phyloP scores from a whole-genome alignment of 371 early-diverging fungal genomes.

The Mortierella sp. region DNA sequence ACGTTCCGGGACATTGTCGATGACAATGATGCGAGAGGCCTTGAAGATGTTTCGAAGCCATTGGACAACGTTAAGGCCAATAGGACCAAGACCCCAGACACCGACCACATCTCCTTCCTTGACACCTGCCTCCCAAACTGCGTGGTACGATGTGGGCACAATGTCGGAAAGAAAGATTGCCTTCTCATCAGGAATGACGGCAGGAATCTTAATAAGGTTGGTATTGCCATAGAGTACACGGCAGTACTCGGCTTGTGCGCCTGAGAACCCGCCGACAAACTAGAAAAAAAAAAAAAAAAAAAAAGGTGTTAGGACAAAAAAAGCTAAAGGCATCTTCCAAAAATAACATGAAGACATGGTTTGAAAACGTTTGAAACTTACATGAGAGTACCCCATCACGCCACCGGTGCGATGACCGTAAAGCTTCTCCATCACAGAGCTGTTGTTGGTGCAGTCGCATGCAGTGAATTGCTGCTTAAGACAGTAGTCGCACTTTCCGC shows the following conservation, averaged over 20 bases:
- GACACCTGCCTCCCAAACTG: slow-evolving; percentile 57
- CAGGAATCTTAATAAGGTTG: slow-evolving; percentile 66
- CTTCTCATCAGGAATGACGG: slow-evolving; percentile 61
- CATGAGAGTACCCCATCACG: slow-evolving; percentile 67
- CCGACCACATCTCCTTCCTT: slow-evolving; percentile 61
- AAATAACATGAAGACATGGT: no score
- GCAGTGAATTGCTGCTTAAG: slow-evolving; percentile 53
- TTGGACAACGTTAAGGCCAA: slow-evolving; percentile 63
- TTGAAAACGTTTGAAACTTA: slow-evolving; percentile 18
- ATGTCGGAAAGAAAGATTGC: slow-evolving; percentile 68
- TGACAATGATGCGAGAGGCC: slow-evolving; percentile 62
- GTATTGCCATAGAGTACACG: slow-evolving; percentile 68
- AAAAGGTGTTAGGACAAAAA: neutral
- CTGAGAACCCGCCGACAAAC: slow-evolving; percentile 55
- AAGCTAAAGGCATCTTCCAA: neutral
- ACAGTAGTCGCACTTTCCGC: slow-evolving; percentile 70
- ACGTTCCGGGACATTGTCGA: slow-evolving; percentile 65
- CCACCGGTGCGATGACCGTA: slow-evolving; percentile 67
- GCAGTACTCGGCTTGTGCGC: slow-evolving; percentile 69
- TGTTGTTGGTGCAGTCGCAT: slow-evolving; percentile 67
- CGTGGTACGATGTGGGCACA: slow-evolving; percentile 69
- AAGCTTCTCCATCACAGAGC: slow-evolving; percentile 62
- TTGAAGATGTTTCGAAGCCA: slow-evolving; percentile 62
- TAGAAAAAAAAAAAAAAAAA: neutral
- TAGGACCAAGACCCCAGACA: slow-evolving; percentile 71